A percentile compares a stretch with the other conserved stretches of the same genome.
phyloP scores from a whole-genome alignment of 2,329 filamentous ascomycete species.

The Volutella citrinella region DNA sequence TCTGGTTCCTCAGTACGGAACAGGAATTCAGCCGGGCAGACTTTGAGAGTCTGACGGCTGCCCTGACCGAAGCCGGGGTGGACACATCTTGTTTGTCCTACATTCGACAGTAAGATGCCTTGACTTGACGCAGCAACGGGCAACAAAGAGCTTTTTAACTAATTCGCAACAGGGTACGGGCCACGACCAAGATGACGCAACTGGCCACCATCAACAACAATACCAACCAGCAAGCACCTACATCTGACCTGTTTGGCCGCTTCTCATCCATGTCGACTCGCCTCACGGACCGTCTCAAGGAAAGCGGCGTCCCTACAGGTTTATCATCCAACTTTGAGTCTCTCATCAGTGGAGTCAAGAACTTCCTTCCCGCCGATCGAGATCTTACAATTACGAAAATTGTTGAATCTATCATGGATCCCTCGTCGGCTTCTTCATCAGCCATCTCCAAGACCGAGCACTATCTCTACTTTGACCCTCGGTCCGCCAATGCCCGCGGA shows the following conservation, averaged over 20 bases:
- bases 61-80: slow-evolving; percentile 70
- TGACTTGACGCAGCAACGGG: background rate
- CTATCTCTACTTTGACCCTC: slow-evolving; percentile 95
- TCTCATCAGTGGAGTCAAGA: slow-evolving; percentile 93
- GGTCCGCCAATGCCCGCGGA: slow-evolving; percentile 87
- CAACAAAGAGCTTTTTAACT: too few relatives aligned
- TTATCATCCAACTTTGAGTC: slow-evolving; percentile 83
- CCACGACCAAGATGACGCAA: slow-evolving; percentile 97
- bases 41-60: slow-evolving; percentile 82
- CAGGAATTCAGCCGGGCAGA: slow-evolving; percentile 80
- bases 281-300: slow-evolving; percentile 90
- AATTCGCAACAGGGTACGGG: slow-evolving; percentile 63
- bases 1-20: slow-evolving; percentile 95
- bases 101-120: slow-evolving; percentile 68
- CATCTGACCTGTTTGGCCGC: slow-evolving; percentile 83
- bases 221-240: slow-evolving; percentile 56
- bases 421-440: slow-evolving; percentile 80
- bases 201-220: slow-evolving; percentile 85
- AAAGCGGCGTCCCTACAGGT: slow-evolving; percentile 71
- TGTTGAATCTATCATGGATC: slow-evolving; percentile 97
- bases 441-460: slow-evolving; percentile 95
- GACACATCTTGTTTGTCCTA: slow-evolving; percentile 80
- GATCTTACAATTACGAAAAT: slow-evolving; percentile 98
- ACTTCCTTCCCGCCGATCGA: slow-evolving; percentile 93
- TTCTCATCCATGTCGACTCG: slow-evolving; percentile 91